phyloP scores from a whole-genome alignment of 2,329 filamentous ascomycete genomes.

The Monilinia aucupariae region DNA sequence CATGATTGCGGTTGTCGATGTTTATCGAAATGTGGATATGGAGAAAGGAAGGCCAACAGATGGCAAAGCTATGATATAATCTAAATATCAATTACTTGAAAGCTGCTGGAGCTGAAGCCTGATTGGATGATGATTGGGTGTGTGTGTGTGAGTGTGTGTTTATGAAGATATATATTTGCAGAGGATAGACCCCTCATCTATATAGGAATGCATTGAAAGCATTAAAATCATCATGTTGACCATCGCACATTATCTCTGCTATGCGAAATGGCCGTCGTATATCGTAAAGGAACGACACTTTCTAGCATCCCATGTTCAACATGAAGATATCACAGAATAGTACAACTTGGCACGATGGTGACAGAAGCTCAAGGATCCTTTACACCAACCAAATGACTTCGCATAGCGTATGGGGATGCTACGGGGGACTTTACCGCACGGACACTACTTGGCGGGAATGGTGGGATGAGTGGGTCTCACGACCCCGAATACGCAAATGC shows the following conservation, averaged over 20 bases:
- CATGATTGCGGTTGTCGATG: not conserved
- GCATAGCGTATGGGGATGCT: not conserved
- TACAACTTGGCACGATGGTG: not conserved
- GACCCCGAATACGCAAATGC: constrained; percentile 5
- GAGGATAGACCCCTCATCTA: not conserved
- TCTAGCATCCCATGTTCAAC: not conserved
- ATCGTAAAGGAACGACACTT: not conserved
- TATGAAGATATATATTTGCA: not conserved
- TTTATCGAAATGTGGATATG: not conserved
- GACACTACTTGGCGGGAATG: not conserved
- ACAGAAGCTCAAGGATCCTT: not conserved
- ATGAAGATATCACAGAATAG: not conserved
- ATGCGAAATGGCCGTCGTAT: constrained; percentile 1
- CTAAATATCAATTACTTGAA: not conserved
- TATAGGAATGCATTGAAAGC: not conserved
- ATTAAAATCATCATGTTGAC: not conserved
- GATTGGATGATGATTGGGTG: too few species aligned
- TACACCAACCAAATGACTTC: not conserved
- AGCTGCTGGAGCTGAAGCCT: not conserved
- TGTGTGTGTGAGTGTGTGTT: too few species aligned
- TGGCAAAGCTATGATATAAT: not conserved
- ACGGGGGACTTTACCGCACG: too few species aligned
- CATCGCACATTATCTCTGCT: constrained; percentile 5
- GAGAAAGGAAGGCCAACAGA: not conserved
- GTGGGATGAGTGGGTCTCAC: not conserved